Evolutionary conservation across 2,329 filamentous ascomycete genomes (phyloP), one percentile per base, ranked within the genome.

Genomic region (Hypoxylon sp.): DNA sequence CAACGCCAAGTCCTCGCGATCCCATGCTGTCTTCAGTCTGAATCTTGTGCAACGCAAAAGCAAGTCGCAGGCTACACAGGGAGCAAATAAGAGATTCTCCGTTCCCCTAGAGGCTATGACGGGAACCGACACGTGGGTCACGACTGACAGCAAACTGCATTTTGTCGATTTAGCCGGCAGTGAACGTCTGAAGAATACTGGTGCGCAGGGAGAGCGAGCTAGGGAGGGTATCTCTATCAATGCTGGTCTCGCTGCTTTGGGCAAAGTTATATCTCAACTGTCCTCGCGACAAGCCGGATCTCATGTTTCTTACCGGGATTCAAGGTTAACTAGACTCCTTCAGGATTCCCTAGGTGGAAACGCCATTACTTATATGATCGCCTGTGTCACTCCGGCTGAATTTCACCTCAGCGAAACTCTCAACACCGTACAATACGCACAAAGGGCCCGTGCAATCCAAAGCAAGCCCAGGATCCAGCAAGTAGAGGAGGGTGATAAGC

Each of bases 361-460:
- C 77, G 96, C 96, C 34, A 97, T 97, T 76, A 99, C 96, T 0
- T 99, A 98, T 81, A 98, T 99, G 96, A 96, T 99, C 81, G 96
- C 96, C 7, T 99, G 96, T 80, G 94, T 99, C 29, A 99, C 95
- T 0, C 95, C 94, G 0, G 93, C 95, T 12, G 94, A 97, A 77
- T 99, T 99, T 76, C 96, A 99, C 78, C 84, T 99, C 46, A 98
- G 94, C 81, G 96, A 99, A 81, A 98, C 96, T 0, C 83, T 99
- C 62, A 99, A 99, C 78, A 99, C 96, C 0, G 93, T 99, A 21
- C 92, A 97, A 78, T 99, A 99, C 80, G 96, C 96, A 5, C 96
- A 98, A 81, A 89, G 96, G 70, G 96, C 96, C 68, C 91, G 96
- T 70, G 94, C 94, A 1, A 99, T 99, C 65, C 96, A 99, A 82